A percentile compares a stretch with the other conserved stretches of the same genome.
These are phyloP conservation scores for Vaccinium corymbosum DNA, from an alignment of 148 eudicot species.

Conservation along the genomic window DNA sequence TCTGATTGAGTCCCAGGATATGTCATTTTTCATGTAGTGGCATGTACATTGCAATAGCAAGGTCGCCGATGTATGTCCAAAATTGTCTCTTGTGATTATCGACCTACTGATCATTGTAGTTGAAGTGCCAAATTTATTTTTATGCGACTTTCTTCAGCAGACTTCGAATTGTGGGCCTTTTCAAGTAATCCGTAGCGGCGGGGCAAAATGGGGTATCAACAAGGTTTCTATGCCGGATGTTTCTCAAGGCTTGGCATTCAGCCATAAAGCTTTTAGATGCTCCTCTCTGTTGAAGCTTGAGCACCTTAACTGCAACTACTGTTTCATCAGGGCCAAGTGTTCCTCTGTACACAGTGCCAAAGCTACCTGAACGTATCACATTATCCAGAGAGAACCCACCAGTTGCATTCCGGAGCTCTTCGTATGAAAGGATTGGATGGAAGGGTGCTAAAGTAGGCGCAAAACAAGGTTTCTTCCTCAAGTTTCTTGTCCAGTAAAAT, in stretches of 20 bases:
- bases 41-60: too few relatives aligned
- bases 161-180: too few relatives aligned
- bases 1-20: too few relatives aligned
- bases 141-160: too few relatives aligned
- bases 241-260: background rate
- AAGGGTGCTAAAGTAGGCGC: background rate
- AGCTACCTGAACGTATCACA: background rate
- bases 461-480: background rate
- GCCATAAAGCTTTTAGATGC: background rate
- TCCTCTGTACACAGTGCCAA: background rate
- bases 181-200: too few relatives aligned
- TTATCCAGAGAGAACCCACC: background rate
- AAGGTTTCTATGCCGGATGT: background rate
- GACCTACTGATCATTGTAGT: too few relatives aligned
- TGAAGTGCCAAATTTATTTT: too few relatives aligned
- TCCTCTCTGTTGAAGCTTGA: background rate
- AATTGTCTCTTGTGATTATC: too few relatives aligned
- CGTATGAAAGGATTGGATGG: background rate
- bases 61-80: too few relatives aligned
- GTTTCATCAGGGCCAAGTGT: background rate
- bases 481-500: background rate
- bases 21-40: too few relatives aligned
- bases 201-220: background rate
- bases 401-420: background rate
- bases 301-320: background rate